Percentiles rank a stretch among this genome's conserved stretches.
Evolutionary conservation across 345 rosid species (phyloP).

Genomic region (Rhizophora apiculata): DNA sequence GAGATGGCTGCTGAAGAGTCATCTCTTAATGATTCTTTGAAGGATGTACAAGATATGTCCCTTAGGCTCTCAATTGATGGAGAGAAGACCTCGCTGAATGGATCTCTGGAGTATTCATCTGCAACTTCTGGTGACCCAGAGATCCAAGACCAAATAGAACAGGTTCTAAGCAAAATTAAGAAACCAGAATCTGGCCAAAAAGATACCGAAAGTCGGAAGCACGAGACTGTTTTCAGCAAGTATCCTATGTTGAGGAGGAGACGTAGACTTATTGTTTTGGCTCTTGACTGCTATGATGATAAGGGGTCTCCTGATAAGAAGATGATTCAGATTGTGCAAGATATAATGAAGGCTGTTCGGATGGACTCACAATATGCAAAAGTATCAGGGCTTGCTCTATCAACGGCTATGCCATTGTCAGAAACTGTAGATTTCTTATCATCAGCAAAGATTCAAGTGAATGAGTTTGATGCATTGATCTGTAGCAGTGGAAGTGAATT

Average conservation of each 20-base stretch:
- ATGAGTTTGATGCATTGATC: conserved; percentile 78
- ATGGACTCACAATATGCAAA: conserved; percentile 56
- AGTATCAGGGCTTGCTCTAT: conserved; percentile 68
- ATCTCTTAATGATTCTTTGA: conserved; percentile 79
- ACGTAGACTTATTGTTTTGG: conserved; percentile 64
- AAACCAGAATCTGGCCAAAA: conserved; percentile 46
- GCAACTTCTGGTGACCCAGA: conserved; percentile 39
- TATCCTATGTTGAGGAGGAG: conserved; percentile 75
- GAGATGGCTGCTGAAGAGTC: conserved; percentile 53
- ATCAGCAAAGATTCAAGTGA: conserved; percentile 61
- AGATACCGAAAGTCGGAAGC: conserved; percentile 46
- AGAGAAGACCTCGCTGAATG: conserved; percentile 60
- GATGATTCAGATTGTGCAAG: conserved; percentile 58
- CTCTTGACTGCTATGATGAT: conserved; percentile 72
- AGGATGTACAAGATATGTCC: conserved; percentile 91
- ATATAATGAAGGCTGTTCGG: conserved; percentile 58
- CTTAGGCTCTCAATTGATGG: conserved; percentile 92
- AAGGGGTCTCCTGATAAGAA: conserved; percentile 59
- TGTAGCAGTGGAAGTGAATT: conserved; percentile 94
- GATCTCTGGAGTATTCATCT: conserved; percentile 44
- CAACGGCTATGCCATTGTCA: conserved; percentile 76
- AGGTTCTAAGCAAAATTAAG: conserved; percentile 65
- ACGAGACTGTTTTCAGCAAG: conserved; percentile 54
- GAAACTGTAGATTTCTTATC: conserved; percentile 58
- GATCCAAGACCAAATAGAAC: conserved; percentile 63